These are phyloP conservation scores for Quercus tomentella DNA, from an alignment of 331 rosid species.

Conservation along the genomic window DNA sequence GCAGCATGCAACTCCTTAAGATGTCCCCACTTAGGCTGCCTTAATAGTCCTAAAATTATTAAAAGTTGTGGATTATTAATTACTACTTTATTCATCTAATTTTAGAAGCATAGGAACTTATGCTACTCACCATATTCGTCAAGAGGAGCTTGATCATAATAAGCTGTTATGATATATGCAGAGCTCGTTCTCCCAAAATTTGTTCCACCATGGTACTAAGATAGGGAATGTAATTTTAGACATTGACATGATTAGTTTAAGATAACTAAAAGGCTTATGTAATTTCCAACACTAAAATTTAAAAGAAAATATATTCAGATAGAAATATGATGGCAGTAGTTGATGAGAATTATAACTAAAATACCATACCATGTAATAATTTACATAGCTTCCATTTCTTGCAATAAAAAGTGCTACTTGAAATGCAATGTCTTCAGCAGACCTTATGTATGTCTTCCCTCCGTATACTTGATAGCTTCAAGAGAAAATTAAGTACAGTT, in stretches of 20 bases:
- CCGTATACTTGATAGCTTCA: constrained; percentile 69
- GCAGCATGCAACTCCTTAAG: constrained; percentile 31
- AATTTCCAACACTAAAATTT: background rate
- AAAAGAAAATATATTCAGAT: background rate
- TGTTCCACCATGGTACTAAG: constrained; percentile 83
- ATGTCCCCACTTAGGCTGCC: constrained; percentile 50
- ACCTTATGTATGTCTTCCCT: constrained; percentile 62
- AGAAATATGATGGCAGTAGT: background rate
- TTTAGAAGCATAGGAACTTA: background rate
- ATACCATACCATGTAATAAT: constrained; percentile 59
- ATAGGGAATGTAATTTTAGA: background rate
- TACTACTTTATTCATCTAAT: too few relatives aligned
- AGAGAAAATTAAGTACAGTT: background rate
- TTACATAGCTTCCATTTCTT: constrained; percentile 70
- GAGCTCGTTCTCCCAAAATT: constrained; percentile 69
- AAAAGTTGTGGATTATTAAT: too few relatives aligned
- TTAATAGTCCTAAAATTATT: constrained; percentile 20
- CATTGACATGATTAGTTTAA: constrained; percentile 5
- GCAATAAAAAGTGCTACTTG: constrained; percentile 70
- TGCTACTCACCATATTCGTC: constrained; percentile 67
- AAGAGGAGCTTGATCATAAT: constrained; percentile 76
- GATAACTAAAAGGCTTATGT: background rate
- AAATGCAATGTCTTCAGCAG: constrained; percentile 74
- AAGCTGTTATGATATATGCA: constrained; percentile 46
- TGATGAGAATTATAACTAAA: background rate